Evolutionary conservation across 2,329 filamentous ascomycete genomes (phyloP), one percentile per base, ranked within the genome.

Genomic region (Pezicula carpinea): DNA sequence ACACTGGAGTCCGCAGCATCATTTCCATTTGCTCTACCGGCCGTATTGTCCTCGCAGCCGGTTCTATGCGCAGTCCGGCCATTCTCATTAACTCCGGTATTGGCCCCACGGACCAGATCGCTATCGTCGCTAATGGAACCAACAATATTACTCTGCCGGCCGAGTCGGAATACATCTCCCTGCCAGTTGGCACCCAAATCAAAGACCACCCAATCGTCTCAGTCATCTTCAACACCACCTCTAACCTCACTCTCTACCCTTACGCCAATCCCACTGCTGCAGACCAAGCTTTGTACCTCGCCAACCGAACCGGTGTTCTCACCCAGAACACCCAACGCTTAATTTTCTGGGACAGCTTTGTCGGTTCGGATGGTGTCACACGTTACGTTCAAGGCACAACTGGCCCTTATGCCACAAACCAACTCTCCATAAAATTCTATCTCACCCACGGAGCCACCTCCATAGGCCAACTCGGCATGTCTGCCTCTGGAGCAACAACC

Each of bases 361-460:
- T 65, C 50, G 65, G 64, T 29, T 63, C 65, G n/a, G 65, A 68
- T 29, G 69, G 69, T 3, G 62, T 61, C 33, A 38, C 34, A 11
- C 59, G 63, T 19, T 60, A 62, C 49, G 26, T 67, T 35, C 66
- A 75, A 57, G 74, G 70, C 17, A 75, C 71, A 10, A 69, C 67
- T 59, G 67, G 68, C 49, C 63, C 66, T 0, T 59, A 67, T 1
- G 65, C 67, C 13, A 58, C 66, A 31, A 68, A 69, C 39, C 62
- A 69, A 22, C 62, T 76, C 48, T 68, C 66, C 23, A 63, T 70
- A 39, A 69, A 73, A 56, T 65, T 73, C 4, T 76, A 75, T 64
- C 65, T 77, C 19, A 74, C 67, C 15, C 72, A 74, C 34, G 70
- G 71, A 14, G 68, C 70, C 7, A 69, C 66, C 5, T 75, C 74